These are phyloP conservation scores for Ilyonectria robusta DNA, from an alignment of 2,329 filamentous ascomycete species.

Conservation along the genomic window DNA sequence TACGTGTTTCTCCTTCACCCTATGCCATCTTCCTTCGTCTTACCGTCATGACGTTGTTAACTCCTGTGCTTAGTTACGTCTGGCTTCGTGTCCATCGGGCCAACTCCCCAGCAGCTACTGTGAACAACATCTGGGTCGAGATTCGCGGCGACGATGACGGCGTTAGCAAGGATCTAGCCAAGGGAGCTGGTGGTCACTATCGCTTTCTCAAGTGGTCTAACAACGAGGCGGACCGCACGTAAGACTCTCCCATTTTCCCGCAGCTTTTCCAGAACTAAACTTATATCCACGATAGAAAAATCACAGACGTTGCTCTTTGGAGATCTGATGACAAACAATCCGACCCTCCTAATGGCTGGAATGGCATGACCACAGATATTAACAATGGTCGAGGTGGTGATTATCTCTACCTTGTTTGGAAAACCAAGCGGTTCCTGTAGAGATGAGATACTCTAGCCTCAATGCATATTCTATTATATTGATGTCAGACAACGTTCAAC, in stretches of 20 bases:
- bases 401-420: slow-evolving; percentile 23
- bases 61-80: not conserved
- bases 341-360: not conserved
- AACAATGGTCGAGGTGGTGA: slow-evolving; percentile 20
- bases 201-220: slow-evolving; percentile 10
- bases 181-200: slow-evolving; percentile 15
- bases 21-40: not conserved
- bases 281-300: not conserved
- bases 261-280: not conserved
- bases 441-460: not conserved
- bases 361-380: slow-evolving; percentile 8
- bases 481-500: not conserved
- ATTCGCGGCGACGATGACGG: not conserved
- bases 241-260: not conserved
- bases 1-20: not conserved
- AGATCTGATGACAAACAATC: not conserved
- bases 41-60: not conserved
- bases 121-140: slow-evolving; percentile 6
- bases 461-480: not conserved
- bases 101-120: not conserved
- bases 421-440: not conserved
- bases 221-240: not conserved
- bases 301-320: slow-evolving; percentile 15
- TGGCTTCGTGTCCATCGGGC: slow-evolving; percentile 14
- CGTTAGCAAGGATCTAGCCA: not conserved